Evolutionary conservation across 2,329 filamentous ascomycete species (phyloP), one percentile per base, ranked within the genome.

Genomic region (Xylariomycetidae sp.): DNA sequence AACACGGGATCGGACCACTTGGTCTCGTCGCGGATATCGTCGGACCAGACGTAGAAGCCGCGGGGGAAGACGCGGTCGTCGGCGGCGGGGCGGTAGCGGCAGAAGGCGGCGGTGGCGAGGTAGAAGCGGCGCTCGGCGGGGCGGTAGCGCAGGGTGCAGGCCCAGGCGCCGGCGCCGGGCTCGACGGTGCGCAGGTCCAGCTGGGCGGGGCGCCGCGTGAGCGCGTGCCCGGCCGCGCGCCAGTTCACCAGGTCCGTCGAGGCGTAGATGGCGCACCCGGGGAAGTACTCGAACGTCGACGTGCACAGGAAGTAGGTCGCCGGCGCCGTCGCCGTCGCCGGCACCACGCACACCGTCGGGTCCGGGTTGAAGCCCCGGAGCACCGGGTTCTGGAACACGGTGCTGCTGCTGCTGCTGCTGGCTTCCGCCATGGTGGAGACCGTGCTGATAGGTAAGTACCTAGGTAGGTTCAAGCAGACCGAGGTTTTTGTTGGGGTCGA

Each of bases 231-330:
- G 27, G 73, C 67, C n/a, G 74, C 60, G 5, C 57, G 57, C 70
- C 71, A 76, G 25, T 67, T 64, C 7, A 71, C 52, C 9, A 75
- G 58, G 40, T 74, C 65, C 1, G 56, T 68, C 14, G 70, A 75
- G 17, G 74, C 65, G 45, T 79, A 77, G 36, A 81, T 73, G 10
- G 74, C 70, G n/a, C 69, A 68, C 4, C 73, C 74, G 0, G 75
- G 76, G 39, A 75, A 79, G 50, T 67, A 75, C 49, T 80, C 75
- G 37, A 81, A 80, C 0, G 72, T 74, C 0, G 75, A 79, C 4
- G 73, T 79, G 23, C 69, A 70, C 18, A 80, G 64, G 50, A 72
- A 80, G 49, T 70, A 80, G 2, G 48, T 55, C 6, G 53, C 44
- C 3, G 55, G 54, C 2, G 45, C 35, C 4, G 45, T 39, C 3